Evolutionary conservation across 176 grass and related monocot species (phyloP), one percentile per base, ranked within the genome.

Genomic region (Musa beccarii): DNA sequence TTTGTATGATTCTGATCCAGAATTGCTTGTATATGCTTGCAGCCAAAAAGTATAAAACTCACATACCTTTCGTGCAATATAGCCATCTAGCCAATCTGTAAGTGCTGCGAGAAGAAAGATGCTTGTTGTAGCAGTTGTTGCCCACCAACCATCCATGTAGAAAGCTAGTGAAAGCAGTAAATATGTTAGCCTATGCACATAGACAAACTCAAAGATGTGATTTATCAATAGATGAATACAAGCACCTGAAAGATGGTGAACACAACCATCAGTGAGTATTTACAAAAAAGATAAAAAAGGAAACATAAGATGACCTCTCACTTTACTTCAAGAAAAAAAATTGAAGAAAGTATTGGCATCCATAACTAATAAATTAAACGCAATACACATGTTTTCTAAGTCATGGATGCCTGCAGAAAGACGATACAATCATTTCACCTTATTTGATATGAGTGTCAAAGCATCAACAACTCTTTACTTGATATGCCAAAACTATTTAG

Each of bases 71-170:
- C 96, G 87, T 49, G 96, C 96, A 81, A 99, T 89, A 78, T 95
- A 99, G 71, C 96, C 96, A 86, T 99, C 96, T 64, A 99, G 83
- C 96, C 96, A 99, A 80, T 99, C 96, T 34, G 96, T 99, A 66
- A 92, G 75, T 74, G 96, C 96, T 68, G 96, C 96, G 75, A 86
- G 63, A 84, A 99, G 81, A 85, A 99, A 99, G 68, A 92, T 95
- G 84, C 83, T 83, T 79, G 96, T 99, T 76, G 96, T 99, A n/a
- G 89, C 88, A 9, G 86, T 85, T 64, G 96, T 84, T 75, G 80
- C 89, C 91, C 83, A 86, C 9, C 69, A 79, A 25, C 79, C 76
- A 11, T 99, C 86, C 86, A 99, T 95, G 84, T 99, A 99, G 68
- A 99, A 99, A 62, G 96, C 96, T 99, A 81, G 68, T 81, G 8